Percentiles rank a stretch among this genome's conserved stretches.
Conservation (phyloP, 176 grass and related monocot species). For the Tillandsia leiboldiana region DNA sequence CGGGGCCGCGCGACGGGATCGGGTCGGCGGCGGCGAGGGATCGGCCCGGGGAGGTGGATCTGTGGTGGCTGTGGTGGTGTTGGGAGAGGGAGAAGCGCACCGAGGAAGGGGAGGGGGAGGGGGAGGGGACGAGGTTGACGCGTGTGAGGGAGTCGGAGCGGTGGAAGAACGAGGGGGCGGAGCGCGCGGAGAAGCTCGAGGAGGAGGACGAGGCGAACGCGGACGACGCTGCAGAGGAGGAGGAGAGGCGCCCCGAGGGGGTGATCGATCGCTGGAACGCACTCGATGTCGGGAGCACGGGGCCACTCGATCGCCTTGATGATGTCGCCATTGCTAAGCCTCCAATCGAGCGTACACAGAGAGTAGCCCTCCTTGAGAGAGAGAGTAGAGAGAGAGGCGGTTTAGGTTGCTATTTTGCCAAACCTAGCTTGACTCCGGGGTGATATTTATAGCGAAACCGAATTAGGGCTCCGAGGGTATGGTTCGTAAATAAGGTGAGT, state of each 20-base stretch:
- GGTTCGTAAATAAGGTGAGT: neutral
- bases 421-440: conserved; percentile 4
- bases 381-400: neutral
- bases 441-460: neutral
- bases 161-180: conserved; percentile 12
- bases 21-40: conserved; percentile 33
- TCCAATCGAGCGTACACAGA: neutral
- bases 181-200: conserved; percentile 10
- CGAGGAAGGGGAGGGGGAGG: neutral
- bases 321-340: conserved; percentile 13
- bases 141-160: conserved; percentile 31
- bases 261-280: conserved; percentile 8
- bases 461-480: neutral
- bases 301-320: conserved; percentile 28
- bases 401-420: neutral
- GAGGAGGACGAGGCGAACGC: conserved; percentile 15
- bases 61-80: neutral
- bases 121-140: conserved; percentile 25
- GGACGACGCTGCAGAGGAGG: neutral
- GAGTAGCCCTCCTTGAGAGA: neutral
- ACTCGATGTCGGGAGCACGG: neutral
- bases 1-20: neutral
- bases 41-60: neutral
- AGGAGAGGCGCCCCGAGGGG: neutral
- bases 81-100: conserved; percentile 16